phyloP scores from a whole-genome alignment of 2,329 filamentous ascomycete species.

The Aspergillus tamarii region DNA sequence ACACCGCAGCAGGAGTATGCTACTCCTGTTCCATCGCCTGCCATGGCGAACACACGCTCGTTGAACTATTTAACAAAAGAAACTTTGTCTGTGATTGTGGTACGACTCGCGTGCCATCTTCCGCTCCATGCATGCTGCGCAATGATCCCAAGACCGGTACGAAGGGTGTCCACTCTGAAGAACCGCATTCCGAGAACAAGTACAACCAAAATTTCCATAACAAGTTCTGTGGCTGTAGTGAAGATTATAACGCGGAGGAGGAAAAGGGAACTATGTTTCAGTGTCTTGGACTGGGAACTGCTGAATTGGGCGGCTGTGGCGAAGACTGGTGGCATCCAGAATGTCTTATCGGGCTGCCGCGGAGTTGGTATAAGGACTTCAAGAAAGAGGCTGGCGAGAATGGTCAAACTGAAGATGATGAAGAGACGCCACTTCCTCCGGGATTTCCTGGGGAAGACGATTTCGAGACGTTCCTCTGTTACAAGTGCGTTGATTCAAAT shows the following conservation, averaged over 20 bases:
- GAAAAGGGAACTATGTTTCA: constrained; percentile 99
- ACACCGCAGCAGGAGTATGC: constrained; percentile 80
- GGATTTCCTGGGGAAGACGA: constrained; percentile 88
- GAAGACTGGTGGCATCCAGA: constrained; percentile 99
- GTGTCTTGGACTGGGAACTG: constrained; percentile 80
- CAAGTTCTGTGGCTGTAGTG: constrained; percentile 84
- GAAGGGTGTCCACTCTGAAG: constrained; percentile 79
- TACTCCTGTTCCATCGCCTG: constrained; percentile 97
- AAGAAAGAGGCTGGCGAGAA: constrained; percentile 31
- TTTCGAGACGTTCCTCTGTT: constrained; percentile 90
- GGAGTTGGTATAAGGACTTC: constrained; percentile 60
- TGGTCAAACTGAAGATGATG: constrained; percentile 38
- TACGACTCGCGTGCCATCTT: constrained; percentile 73
- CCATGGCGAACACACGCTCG: constrained; percentile 90
- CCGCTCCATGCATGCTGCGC: constrained; percentile 75
- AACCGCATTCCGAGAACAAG: constrained; percentile 70
- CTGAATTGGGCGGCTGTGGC: constrained; percentile 83
- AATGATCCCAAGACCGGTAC: constrained; percentile 71
- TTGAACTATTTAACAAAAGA: constrained; percentile 94
- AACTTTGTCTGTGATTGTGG: constrained; percentile 97
- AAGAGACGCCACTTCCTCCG: constrained; percentile 70
- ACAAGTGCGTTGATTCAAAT: constrained; percentile 84
- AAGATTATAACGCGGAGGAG: constrained; percentile 83
- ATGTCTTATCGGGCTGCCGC: constrained; percentile 79
- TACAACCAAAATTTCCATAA: constrained; percentile 98